phyloP scores from a whole-genome alignment of 352 stramenopile genomes.

The Phytophthora idaei region DNA sequence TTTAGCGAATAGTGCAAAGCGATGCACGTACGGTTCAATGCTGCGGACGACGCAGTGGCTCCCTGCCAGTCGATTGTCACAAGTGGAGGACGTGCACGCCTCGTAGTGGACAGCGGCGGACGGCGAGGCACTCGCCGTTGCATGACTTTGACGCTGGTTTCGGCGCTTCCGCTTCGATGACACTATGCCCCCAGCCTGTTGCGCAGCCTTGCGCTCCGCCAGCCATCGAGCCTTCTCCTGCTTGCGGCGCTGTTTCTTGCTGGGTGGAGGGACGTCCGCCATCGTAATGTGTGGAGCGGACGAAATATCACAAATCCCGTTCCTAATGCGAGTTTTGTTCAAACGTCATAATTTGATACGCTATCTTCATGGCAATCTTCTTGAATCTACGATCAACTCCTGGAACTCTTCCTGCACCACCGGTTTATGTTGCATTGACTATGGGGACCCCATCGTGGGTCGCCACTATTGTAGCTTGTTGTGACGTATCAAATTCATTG shows the following conservation, averaged over 20 bases:
- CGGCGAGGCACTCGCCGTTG: constrained; percentile 9
- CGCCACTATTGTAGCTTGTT: too few species aligned
- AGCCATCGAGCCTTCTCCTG: constrained; percentile 47
- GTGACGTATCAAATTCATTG: too few species aligned
- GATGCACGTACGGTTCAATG: constrained; percentile 91
- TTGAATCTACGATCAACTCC: too few species aligned
- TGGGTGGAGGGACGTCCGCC: constrained; percentile 24
- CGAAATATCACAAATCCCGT: constrained; percentile 1
- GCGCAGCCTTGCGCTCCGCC: constrained; percentile 41
- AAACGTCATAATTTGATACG: background rate
- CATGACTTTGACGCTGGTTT: constrained; percentile 38
- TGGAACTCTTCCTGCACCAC: too few species aligned
- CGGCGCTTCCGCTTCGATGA: constrained; percentile 45
- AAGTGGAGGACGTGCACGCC: constrained; percentile 35
- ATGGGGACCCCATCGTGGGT: too few species aligned
- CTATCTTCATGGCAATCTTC: background rate
- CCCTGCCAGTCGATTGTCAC: constrained; percentile 29
- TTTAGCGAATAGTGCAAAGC: constrained; percentile 92
- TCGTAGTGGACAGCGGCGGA: constrained; percentile 33
- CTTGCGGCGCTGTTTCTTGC: constrained; percentile 62
- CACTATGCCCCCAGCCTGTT: constrained; percentile 16
- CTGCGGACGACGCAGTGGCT: constrained; percentile 45
- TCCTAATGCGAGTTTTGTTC: background rate
- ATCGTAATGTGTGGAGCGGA: constrained; percentile 14
- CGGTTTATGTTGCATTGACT: too few species aligned